Evolutionary conservation across 1,139 yeast species (phyloP), one percentile per base, ranked within the genome.

Genomic region (Taphrina flavorubra): DNA sequence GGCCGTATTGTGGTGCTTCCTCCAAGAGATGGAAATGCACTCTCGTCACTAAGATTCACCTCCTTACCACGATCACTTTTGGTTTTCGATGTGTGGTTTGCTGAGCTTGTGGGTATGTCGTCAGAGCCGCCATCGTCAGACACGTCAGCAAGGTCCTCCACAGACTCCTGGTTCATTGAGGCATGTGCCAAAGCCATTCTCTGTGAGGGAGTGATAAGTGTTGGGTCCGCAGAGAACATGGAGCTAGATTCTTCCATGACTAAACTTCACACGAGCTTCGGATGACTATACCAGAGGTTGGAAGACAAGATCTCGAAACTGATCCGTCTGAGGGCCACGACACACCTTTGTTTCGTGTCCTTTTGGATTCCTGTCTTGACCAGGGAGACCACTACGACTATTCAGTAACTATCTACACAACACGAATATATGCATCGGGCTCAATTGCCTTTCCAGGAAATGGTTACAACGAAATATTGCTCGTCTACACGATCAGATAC

Each of bases 21-120:
- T 14, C 61, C 61, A 20, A 63, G 67, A 14, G 61, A 55, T 6
- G 67, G 67, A 53, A 63, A 63, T 11, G 67, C 67, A 34, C 51
- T 16, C 34, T 63, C 67, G 34, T 63, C 67, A 16, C 49, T 44
- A 1, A 63, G 39, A 20, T 63, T 57, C n/a, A 63, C 61, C 31
- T 46, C 62, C 46, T 8, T 31, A 40, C 18, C 16, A 37, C 58
- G 58, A 31, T 53, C 42, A 6, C 10, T 37, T 20, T 40, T 16
- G 16, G 1, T 16, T 20, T 8, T 37, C 49, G 36, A n/a, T 6
- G 42, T 34, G 20, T 20, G 39, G 14, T n/a, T 39, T 13, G 8
- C n/a, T 18, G 18, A 20, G n/a, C 8, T 44, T 14, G 47, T n/a
- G 10, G 20, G 11, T n/a, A 34, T 18, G 25, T 36, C 51, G 1